Evolutionary conservation across 2,329 filamentous ascomycete species (phyloP).

Genomic region (Fusarium graminum): DNA sequence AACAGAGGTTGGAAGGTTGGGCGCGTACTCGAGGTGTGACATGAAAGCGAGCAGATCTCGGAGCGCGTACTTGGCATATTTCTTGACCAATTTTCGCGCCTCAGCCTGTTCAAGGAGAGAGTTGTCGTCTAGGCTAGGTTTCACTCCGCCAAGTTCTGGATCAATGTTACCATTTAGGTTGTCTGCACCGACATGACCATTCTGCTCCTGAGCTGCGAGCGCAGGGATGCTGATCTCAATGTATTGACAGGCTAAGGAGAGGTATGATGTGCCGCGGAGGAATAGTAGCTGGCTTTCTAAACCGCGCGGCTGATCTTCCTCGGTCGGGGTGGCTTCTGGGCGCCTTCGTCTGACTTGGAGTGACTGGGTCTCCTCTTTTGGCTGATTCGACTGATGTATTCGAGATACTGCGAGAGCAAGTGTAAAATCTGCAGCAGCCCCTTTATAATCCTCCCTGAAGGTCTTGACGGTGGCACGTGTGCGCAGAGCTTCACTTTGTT

Average conservation of each 20-base stretch:
- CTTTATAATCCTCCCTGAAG: constrained; percentile 80
- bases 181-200: constrained; percentile 14
- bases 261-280: constrained; percentile 78
- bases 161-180: constrained; percentile 1
- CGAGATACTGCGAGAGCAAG: constrained; percentile 70
- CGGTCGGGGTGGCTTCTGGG: constrained; percentile 54
- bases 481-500: constrained; percentile 74
- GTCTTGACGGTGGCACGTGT: constrained; percentile 80
- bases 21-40: constrained; percentile 82
- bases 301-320: constrained; percentile 75
- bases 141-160: constrained; percentile 10
- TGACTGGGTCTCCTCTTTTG: constrained; percentile 60
- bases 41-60: constrained; percentile 81
- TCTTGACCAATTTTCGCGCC: constrained; percentile 74
- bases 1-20: constrained; percentile 72
- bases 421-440: constrained; percentile 78
- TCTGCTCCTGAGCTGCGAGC: constrained; percentile 19
- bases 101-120: constrained; percentile 42
- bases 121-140: constrained; percentile 23
- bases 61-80: constrained; percentile 80
- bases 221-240: constrained; percentile 67
- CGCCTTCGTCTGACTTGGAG: constrained; percentile 46
- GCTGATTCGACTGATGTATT: constrained; percentile 63
- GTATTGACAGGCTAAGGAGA: constrained; percentile 77
- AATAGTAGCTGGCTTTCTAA: constrained; percentile 81